phyloP scores from a whole-genome alignment of 257 asterid genomes.

The Solanum bulbocastanum region DNA sequence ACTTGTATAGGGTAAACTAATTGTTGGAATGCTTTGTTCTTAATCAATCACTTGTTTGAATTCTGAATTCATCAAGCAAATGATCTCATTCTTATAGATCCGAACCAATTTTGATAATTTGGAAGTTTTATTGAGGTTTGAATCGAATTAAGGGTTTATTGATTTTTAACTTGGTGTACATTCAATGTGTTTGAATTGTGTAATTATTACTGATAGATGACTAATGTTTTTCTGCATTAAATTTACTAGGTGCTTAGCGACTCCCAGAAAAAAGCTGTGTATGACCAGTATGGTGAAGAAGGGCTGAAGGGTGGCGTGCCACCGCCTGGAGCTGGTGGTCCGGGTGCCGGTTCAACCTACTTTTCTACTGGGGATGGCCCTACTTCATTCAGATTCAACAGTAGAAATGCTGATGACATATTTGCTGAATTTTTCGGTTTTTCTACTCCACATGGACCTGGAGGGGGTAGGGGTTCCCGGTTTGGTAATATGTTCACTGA shows the following conservation, averaged over 20 bases:
- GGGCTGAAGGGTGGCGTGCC: constrained; percentile 35
- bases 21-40: background rate
- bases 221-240: background rate
- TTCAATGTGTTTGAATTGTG: background rate
- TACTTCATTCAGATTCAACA: constrained; percentile 21
- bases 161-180: background rate
- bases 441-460: constrained; percentile 22
- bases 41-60: background rate
- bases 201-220: background rate
- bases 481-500: constrained; percentile 20
- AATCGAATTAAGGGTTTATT: background rate
- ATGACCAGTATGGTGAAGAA: constrained; percentile 42
- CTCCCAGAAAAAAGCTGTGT: constrained; percentile 32
- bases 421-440: constrained; percentile 33
- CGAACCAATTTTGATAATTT: background rate
- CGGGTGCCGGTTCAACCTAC: constrained; percentile 15
- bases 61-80: background rate
- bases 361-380: constrained; percentile 35
- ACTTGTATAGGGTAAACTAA: background rate
- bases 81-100: background rate
- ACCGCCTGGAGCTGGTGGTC: constrained; percentile 30
- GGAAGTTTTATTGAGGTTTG: background rate
- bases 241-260: constrained; percentile 32
- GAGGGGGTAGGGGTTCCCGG: constrained; percentile 16
- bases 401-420: constrained; percentile 40